Percentiles rank a stretch among this genome's conserved stretches.
Conservation (phyloP, 768 basidiomycete species). For the Kwoniella sp. region DNA sequence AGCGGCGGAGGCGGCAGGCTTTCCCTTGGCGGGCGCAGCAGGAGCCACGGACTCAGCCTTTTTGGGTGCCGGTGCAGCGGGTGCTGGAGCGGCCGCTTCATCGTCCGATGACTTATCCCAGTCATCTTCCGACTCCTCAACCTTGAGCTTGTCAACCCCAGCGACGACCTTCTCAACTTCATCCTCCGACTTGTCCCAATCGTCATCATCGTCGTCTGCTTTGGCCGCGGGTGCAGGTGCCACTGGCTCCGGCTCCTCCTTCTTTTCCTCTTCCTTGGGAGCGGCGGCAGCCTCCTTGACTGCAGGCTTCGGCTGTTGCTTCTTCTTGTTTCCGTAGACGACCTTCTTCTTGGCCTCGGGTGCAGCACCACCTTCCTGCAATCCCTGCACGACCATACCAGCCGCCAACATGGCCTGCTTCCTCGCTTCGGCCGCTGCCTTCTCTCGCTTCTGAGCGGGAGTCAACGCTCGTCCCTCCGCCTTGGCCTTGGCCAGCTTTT, state of each 20-base stretch:
- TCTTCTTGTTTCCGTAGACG: slow-evolving; percentile 79
- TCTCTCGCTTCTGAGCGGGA: slow-evolving; percentile 96
- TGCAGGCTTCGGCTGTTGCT: slow-evolving; percentile 50
- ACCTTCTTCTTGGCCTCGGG: slow-evolving; percentile 53
- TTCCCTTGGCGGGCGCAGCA: slow-evolving; percentile 21
- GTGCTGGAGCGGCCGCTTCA: slow-evolving; percentile 25
- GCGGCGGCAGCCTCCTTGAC: slow-evolving; percentile 30
- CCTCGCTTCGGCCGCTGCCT: slow-evolving; percentile 78
- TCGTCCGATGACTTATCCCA: slow-evolving; percentile 50
- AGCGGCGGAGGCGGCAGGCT: slow-evolving; percentile 18
- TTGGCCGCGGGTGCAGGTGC: slow-evolving; percentile 28
- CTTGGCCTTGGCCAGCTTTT: slow-evolving; percentile 65
- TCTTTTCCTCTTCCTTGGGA: slow-evolving; percentile 45
- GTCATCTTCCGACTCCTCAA: slow-evolving; percentile 50
- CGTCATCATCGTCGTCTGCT: slow-evolving; percentile 51
- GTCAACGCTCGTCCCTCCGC: slow-evolving; percentile 92
- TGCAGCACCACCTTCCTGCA: slow-evolving; percentile 56
- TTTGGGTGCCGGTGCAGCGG: slow-evolving; percentile 17
- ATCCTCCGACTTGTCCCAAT: slow-evolving; percentile 52
- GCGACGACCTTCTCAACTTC: slow-evolving; percentile 47
- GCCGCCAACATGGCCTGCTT: slow-evolving; percentile 84
- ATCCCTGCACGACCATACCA: slow-evolving; percentile 81
- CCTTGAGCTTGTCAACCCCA: slow-evolving; percentile 43
- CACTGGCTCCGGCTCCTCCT: slow-evolving; percentile 22
- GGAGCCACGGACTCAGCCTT: slow-evolving; percentile 21